A percentile compares a stretch with the other conserved stretches of the same genome.
Conservation (phyloP, 768 basidiomycete genomes). For the Glaciozyma antarctica region DNA sequence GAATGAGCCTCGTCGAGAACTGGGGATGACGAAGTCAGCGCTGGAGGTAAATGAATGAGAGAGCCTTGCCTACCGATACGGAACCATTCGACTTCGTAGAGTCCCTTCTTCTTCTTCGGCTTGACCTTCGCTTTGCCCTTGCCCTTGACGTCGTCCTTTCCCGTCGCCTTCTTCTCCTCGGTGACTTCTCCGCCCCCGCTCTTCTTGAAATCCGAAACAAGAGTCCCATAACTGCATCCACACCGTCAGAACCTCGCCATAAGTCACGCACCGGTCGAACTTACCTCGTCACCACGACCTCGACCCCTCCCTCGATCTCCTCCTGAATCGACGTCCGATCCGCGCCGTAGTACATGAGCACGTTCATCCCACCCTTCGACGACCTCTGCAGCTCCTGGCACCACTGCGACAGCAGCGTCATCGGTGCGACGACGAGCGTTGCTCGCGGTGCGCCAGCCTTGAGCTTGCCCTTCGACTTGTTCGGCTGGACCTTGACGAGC, state of each 20-base stretch:
- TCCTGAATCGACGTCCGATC: conserved; percentile 64
- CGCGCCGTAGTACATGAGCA: conserved; percentile 78
- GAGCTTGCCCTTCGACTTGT: background rate
- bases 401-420: conserved; percentile 87
- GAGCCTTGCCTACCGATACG: conserved; percentile 47
- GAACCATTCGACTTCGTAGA: conserved; percentile 34
- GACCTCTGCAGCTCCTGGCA: conserved; percentile 69
- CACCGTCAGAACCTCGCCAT: background rate
- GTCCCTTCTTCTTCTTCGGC: conserved; percentile 3
- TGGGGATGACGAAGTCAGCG: background rate
- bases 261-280: background rate
- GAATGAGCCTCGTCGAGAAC: conserved; percentile 89
- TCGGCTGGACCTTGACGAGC: background rate
- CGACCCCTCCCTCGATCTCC: conserved; percentile 53
- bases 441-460: conserved; percentile 14
- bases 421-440: conserved; percentile 85
- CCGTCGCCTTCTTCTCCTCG: background rate
- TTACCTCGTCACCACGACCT: conserved; percentile 62
- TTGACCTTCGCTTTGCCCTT: background rate
- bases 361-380: conserved; percentile 48
- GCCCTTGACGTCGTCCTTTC: conserved; percentile 3
- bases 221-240: conserved; percentile 62
- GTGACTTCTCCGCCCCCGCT: conserved; percentile 3
- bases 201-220: conserved; percentile 66
- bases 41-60: conserved; percentile 43